These are phyloP conservation scores for Albifimbria verrucaria DNA, from an alignment of 2,329 filamentous ascomycete genomes.

Conservation along the genomic window DNA sequence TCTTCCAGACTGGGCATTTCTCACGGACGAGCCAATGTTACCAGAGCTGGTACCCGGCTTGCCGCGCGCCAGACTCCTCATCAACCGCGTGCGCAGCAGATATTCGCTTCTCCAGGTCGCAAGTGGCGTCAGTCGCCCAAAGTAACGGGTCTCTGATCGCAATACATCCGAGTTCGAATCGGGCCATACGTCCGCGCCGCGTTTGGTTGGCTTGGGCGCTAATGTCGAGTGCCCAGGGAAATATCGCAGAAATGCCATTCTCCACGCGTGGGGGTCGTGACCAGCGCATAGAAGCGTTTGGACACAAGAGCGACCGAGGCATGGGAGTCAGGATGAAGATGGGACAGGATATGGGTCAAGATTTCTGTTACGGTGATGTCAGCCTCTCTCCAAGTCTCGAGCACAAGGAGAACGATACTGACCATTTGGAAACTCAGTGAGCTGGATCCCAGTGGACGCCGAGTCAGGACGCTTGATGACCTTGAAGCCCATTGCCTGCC, in stretches of 20 bases:
- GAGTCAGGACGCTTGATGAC: slow-evolving; percentile 46
- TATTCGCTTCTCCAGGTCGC: slow-evolving; percentile 98
- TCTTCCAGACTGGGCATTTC: slow-evolving; percentile 53
- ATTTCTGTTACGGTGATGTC: slow-evolving; percentile 62
- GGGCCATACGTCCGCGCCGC: slow-evolving; percentile 34
- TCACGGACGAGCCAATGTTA: slow-evolving; percentile 49
- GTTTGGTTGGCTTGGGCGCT: slow-evolving; percentile 25
- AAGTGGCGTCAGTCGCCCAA: slow-evolving; percentile 75
- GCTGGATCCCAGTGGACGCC: slow-evolving; percentile 36
- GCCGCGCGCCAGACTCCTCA: slow-evolving; percentile 77
- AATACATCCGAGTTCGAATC: slow-evolving; percentile 51
- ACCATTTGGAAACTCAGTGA: slow-evolving; percentile 79
- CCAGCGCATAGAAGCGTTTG: slow-evolving; percentile 78
- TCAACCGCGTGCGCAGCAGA: slow-evolving; percentile 77
- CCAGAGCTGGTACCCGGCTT: slow-evolving; percentile 63
- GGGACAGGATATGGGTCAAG: slow-evolving; percentile 84
- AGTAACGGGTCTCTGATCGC: slow-evolving; percentile 72
- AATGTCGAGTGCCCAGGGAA: slow-evolving; percentile 68
- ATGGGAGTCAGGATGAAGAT: slow-evolving; percentile 82
- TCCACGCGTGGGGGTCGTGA: slow-evolving; percentile 94
- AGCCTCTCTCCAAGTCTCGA: neutral
- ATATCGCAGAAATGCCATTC: slow-evolving; percentile 84
- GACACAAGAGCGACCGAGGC: slow-evolving; percentile 81
- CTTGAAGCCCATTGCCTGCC: slow-evolving; percentile 52
- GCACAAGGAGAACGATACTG: slow-evolving; percentile 11